Evolutionary conservation across 768 basidiomycete genomes (phyloP).

Genomic region (Boletus reticuloceps): DNA sequence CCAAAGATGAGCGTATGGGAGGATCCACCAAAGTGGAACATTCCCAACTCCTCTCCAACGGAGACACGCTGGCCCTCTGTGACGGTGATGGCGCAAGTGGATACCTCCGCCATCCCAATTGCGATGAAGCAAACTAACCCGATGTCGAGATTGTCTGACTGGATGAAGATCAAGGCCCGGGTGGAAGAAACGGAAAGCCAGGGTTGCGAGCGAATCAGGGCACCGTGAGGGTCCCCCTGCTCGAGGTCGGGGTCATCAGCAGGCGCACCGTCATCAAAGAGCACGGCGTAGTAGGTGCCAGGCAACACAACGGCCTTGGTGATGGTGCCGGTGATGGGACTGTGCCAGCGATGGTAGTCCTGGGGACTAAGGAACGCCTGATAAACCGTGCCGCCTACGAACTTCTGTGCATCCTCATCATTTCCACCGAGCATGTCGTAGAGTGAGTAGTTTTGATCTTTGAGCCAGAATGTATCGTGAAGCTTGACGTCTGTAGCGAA

Average conservation of each 20-base stretch:
- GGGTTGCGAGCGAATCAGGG: slow-evolving; percentile 32
- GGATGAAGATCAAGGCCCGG: slow-evolving; percentile 52
- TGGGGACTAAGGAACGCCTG: no score
- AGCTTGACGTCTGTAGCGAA: slow-evolving; percentile 35
- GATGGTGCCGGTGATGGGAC: slow-evolving; percentile 38
- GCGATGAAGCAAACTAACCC: slow-evolving; percentile 54
- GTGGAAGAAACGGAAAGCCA: slow-evolving; percentile 46
- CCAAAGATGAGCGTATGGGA: slow-evolving; percentile 37
- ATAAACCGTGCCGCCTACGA: slow-evolving; percentile 45
- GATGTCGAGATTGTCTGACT: slow-evolving; percentile 46
- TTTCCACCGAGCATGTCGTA: slow-evolving; percentile 44
- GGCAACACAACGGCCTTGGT: slow-evolving; percentile 30
- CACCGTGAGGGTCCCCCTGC: slow-evolving; percentile 11
- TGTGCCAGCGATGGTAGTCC: no score
- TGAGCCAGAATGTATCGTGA: slow-evolving; percentile 55
- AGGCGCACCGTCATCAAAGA: slow-evolving; percentile 6
- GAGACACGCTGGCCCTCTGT: background rate
- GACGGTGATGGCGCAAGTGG: slow-evolving; percentile 11
- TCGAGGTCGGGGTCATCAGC: background rate
- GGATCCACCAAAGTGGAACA: slow-evolving; percentile 65
- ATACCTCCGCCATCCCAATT: slow-evolving; percentile 63
- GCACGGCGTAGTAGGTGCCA: slow-evolving; percentile 9
- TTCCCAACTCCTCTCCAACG: slow-evolving; percentile 34
- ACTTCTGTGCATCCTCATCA: slow-evolving; percentile 30
- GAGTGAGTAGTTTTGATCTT: slow-evolving; percentile 57